Percentiles rank a stretch among this genome's conserved stretches.
phyloP scores from a whole-genome alignment of 2,329 filamentous ascomycete species.

The Aspergillus jensenii region DNA sequence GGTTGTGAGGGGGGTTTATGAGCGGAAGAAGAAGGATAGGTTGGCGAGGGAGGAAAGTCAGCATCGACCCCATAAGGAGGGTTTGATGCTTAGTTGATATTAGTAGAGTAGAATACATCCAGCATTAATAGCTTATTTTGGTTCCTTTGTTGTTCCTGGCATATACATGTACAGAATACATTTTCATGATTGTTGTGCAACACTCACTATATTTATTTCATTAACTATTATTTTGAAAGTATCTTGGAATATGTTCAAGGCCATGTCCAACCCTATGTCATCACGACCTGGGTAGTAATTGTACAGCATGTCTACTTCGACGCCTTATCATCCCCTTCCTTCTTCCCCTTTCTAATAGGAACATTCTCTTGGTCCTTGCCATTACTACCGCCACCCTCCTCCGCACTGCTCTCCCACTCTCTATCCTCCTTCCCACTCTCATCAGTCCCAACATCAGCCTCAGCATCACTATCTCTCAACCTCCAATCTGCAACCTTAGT shows the following conservation, averaged over 20 bases:
- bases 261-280: too few species aligned
- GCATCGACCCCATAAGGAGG: constrained; percentile 27
- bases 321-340: background rate
- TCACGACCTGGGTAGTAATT: background rate
- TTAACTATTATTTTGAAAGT: background rate
- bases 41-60: constrained; percentile 30
- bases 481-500: constrained; percentile 73
- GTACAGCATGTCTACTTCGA: background rate
- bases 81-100: constrained; percentile 25
- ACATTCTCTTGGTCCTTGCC: constrained; percentile 15
- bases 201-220: background rate
- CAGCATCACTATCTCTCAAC: constrained; percentile 45
- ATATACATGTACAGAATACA: background rate
- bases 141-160: background rate
- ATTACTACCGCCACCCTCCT: constrained; percentile 15
- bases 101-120: background rate
- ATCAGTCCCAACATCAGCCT: constrained; percentile 15
- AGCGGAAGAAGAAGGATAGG: constrained; percentile 72
- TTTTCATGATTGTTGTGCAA: too few species aligned
- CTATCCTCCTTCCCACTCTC: constrained; percentile 14
- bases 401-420: constrained; percentile 29
- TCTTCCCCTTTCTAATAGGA: background rate
- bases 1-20: constrained; percentile 85
- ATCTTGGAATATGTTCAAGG: background rate
- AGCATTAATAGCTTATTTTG: background rate